These are phyloP conservation scores for Harrya chromipes DNA, from an alignment of 768 basidiomycete genomes.

Conservation along the genomic window DNA sequence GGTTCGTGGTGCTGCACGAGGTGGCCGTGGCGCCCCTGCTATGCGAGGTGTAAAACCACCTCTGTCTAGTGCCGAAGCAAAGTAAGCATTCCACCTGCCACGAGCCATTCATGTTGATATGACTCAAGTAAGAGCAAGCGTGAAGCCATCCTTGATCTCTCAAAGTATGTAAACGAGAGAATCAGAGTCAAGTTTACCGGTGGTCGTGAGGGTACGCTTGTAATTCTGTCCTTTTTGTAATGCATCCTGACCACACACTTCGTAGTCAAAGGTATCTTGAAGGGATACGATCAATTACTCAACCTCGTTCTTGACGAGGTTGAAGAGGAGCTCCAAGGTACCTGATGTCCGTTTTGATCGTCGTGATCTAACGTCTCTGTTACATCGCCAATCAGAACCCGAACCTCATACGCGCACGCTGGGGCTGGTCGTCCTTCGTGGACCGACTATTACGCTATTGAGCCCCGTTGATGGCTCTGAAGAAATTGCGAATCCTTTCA, in stretches of 20 bases:
- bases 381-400: conserved; percentile 44
- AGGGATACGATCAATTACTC: conserved; percentile 94
- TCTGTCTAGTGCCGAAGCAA: conserved; percentile 18
- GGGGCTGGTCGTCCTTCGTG: conserved; percentile 87
- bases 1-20: conserved; percentile 59
- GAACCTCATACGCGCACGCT: conserved; percentile 62
- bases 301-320: conserved; percentile 98
- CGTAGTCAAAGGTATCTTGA: conserved; percentile 85
- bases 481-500: conserved; percentile 90
- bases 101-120: conserved; percentile 26
- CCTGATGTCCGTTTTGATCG: conserved; percentile 18
- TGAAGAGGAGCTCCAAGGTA: conserved; percentile 75
- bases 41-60: conserved; percentile 19
- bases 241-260: not conserved
- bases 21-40: conserved; percentile 41
- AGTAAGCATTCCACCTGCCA: conserved; percentile 19
- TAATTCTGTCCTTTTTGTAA: not conserved
- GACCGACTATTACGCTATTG: conserved; percentile 90
- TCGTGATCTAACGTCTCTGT: conserved; percentile 9
- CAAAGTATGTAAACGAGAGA: conserved; percentile 89
- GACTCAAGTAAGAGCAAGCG: conserved; percentile 50
- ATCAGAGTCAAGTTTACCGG: conserved; percentile 98
- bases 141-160: conserved; percentile 93
- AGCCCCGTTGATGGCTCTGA: conserved; percentile 95
- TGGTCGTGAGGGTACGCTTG: conserved; percentile 78